Evolutionary conservation across 495 filamentous ascomycete species (phyloP).

Genomic region (Hapsidospora chrysogenum): DNA sequence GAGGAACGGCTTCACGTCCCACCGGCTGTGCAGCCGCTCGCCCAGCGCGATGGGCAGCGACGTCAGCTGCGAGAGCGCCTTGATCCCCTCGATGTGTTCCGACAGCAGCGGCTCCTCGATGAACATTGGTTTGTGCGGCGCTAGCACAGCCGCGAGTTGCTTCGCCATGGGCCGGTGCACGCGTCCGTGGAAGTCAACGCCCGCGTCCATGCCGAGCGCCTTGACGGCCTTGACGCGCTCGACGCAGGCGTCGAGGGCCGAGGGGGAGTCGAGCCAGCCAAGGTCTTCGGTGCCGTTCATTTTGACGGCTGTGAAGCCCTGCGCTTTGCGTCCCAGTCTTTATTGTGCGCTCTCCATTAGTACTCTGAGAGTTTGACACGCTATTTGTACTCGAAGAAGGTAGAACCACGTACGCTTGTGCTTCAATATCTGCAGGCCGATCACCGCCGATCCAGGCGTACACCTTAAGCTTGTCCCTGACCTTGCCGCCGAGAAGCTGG

Average conservation of each 20-base stretch:
- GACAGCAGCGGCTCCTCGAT: slow-evolving; percentile 64
- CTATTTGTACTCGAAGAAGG: too few relatives aligned
- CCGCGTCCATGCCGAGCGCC: slow-evolving; percentile 51
- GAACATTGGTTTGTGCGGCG: slow-evolving; percentile 59
- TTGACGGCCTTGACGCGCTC: slow-evolving; percentile 56
- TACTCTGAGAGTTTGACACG: too few relatives aligned
- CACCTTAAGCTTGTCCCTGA: slow-evolving; percentile 55
- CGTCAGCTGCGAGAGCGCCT: slow-evolving; percentile 42
- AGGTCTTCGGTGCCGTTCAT: slow-evolving; percentile 75
- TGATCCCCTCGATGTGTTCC: slow-evolving; percentile 56
- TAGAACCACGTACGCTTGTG: slow-evolving; percentile 44
- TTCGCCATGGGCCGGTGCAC: slow-evolving; percentile 73
- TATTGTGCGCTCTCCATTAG: too few relatives aligned
- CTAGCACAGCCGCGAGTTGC: slow-evolving; percentile 53
- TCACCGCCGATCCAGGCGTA: slow-evolving; percentile 85
- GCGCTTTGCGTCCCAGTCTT: slow-evolving; percentile 41
- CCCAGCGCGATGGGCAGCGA: slow-evolving; percentile 59
- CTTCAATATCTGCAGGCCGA: slow-evolving; percentile 52
- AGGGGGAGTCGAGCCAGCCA: slow-evolving; percentile 63
- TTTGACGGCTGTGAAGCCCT: slow-evolving; percentile 59
- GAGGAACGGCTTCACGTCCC: slow-evolving; percentile 62
- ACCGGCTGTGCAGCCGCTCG: slow-evolving; percentile 57
- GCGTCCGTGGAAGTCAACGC: slow-evolving; percentile 64
- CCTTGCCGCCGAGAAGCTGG: slow-evolving; percentile 60
- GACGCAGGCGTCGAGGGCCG: slow-evolving; percentile 41